Conservation (phyloP, 208 protist genomes). For the Crithidia fasciculata region DNA sequence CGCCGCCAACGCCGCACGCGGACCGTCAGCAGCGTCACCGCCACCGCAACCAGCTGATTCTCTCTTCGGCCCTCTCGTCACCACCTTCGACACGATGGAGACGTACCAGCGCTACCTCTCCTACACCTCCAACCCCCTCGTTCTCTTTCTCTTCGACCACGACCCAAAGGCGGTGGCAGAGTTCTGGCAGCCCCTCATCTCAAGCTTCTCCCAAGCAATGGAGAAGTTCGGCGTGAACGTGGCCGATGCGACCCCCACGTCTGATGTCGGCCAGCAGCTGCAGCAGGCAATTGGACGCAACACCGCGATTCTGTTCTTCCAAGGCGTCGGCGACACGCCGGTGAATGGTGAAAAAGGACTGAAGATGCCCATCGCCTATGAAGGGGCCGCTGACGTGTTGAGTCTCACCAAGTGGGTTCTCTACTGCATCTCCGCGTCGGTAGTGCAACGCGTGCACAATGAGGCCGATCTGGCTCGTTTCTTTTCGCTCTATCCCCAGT, state of each 20-base stretch:
- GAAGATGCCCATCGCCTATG: slow-evolving; percentile 38
- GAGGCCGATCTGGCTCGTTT: slow-evolving; percentile 37
- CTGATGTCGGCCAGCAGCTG: slow-evolving; percentile 24
- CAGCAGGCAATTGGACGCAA: not conserved
- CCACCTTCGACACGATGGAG: slow-evolving; percentile 10
- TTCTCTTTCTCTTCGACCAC: slow-evolving; percentile 25
- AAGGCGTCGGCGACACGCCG: slow-evolving; percentile 33
- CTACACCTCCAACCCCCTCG: slow-evolving; percentile 21
- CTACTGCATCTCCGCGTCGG: slow-evolving; percentile 28
- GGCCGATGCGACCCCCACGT: slow-evolving; percentile 12
- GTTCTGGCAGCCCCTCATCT: slow-evolving; percentile 37
- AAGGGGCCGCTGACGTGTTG: slow-evolving; percentile 15
- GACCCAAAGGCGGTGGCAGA: not conserved
- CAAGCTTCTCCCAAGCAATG: slow-evolving; percentile 17
- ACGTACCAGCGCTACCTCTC: slow-evolving; percentile 22
- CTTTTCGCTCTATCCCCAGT: slow-evolving; percentile 37
- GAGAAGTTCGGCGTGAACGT: slow-evolving; percentile 34
- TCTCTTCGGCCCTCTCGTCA: slow-evolving; percentile 17
- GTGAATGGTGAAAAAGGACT: slow-evolving; percentile 1
- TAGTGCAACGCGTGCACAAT: slow-evolving; percentile 41
- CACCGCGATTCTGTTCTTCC: slow-evolving; percentile 37
- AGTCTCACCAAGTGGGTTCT: slow-evolving; percentile 40
- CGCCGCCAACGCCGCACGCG: not conserved
- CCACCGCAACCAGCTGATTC: not conserved
- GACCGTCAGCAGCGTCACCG: not conserved